A percentile compares a stretch with the other conserved stretches of the same genome.
phyloP scores from a whole-genome alignment of 2,329 filamentous ascomycete species.

The Fusarium camptoceras region DNA sequence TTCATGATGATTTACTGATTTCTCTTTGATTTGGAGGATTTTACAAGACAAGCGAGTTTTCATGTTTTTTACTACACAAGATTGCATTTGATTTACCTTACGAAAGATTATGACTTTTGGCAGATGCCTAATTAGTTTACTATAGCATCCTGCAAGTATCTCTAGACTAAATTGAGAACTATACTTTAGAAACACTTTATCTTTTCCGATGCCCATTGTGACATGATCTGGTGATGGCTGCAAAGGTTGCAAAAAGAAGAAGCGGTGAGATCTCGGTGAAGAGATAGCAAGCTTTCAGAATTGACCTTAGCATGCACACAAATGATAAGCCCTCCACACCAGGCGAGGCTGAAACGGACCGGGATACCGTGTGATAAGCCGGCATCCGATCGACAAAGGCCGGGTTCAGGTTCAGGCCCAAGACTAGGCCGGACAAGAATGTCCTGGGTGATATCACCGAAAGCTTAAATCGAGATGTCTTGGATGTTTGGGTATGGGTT shows the following conservation, averaged over 20 bases:
- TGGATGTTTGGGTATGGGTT: neutral
- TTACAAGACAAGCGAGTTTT: conserved; percentile 33
- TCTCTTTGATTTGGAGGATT: conserved; percentile 14
- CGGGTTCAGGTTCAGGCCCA: neutral
- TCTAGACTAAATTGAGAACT: conserved; percentile 28
- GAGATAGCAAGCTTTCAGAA: conserved; percentile 16
- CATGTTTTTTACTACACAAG: conserved; percentile 26
- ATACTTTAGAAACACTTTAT: conserved; percentile 3
- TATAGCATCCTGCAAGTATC: conserved; percentile 23
- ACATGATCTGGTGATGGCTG: conserved; percentile 3
- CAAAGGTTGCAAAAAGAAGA: neutral
- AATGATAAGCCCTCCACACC: conserved; percentile 19
- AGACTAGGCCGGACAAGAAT: conserved; percentile 22
- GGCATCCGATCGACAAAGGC: conserved; percentile 15
- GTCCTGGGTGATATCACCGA: conserved; percentile 21
- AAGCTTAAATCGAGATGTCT: conserved; percentile 32
- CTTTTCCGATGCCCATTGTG: neutral
- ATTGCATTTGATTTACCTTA: conserved; percentile 38
- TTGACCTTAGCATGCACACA: neutral
- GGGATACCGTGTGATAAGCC: conserved; percentile 26
- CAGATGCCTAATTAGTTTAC: conserved; percentile 30
- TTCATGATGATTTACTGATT: neutral
- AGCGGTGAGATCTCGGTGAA: conserved; percentile 25
- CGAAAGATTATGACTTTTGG: conserved; percentile 23
- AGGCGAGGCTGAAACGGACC: conserved; percentile 18